These are phyloP conservation scores for Psilocybe sp. DNA, from an alignment of 768 basidiomycete genomes.

Conservation along the genomic window DNA sequence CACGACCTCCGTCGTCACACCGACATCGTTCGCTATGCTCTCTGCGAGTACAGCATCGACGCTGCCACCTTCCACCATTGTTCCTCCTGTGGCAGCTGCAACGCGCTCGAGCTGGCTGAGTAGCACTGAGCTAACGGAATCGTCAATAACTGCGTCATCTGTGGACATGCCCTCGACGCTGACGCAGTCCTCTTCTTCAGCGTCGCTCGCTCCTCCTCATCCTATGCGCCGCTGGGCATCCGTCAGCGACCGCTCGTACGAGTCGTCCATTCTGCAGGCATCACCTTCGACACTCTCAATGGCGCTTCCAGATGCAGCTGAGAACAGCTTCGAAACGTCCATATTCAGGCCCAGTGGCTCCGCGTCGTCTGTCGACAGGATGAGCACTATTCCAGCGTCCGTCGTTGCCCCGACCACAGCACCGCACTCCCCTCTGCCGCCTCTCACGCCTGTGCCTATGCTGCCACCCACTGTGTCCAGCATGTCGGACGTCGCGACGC, in stretches of 20 bases:
- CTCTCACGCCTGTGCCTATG: slow-evolving; percentile 36
- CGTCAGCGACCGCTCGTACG: slow-evolving; percentile 68
- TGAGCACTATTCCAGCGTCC: slow-evolving; percentile 44
- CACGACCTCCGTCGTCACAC: slow-evolving; percentile 27
- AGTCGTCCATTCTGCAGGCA: slow-evolving; percentile 71
- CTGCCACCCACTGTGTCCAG: slow-evolving; percentile 30
- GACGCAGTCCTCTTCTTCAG: slow-evolving; percentile 28
- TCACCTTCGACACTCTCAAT: slow-evolving; percentile 60
- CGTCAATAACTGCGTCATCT: slow-evolving; percentile 26
- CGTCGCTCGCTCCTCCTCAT: slow-evolving; percentile 33
- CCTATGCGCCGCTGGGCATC: slow-evolving; percentile 48
- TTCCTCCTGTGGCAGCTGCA: slow-evolving; percentile 7
- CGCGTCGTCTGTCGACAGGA: slow-evolving; percentile 38
- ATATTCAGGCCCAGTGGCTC: slow-evolving; percentile 63
- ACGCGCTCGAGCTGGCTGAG: slow-evolving; percentile 3
- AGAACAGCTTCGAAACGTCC: slow-evolving; percentile 73
- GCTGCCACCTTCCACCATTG: slow-evolving; percentile 21
- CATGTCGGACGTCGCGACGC: slow-evolving; percentile 27
- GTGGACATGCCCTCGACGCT: slow-evolving; percentile 39
- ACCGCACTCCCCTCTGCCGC: slow-evolving; percentile 30
- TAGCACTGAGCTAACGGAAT: slow-evolving; percentile 5
- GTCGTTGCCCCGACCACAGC: slow-evolving; percentile 26
- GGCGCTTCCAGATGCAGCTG: slow-evolving; percentile 56
- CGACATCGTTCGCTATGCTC: slow-evolving; percentile 24
- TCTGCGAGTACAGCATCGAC: slow-evolving; percentile 27